Conservation (phyloP, 345 rosid genomes). For the Brassica incana region DNA sequence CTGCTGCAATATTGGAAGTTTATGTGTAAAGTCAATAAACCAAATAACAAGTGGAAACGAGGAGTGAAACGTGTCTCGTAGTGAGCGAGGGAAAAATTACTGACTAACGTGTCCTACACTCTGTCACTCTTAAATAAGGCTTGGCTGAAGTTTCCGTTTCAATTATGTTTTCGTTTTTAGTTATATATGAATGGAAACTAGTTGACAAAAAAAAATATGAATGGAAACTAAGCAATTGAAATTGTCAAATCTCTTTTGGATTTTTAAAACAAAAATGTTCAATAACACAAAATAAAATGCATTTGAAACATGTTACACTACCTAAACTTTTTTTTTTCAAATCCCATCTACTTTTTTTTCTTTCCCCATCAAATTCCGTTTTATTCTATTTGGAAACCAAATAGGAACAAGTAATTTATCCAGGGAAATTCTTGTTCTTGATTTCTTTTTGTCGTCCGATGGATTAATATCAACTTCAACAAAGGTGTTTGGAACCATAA, state of each 20-base stretch:
- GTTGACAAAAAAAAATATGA: not conserved
- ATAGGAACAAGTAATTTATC: not conserved
- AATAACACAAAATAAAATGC: not conserved
- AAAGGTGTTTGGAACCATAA: too few species aligned
- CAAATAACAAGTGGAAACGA: slow-evolving; percentile 1
- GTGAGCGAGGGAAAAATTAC: not conserved
- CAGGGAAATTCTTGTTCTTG: not conserved
- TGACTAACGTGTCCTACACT: not conserved
- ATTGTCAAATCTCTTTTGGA: not conserved
- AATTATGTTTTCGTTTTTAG: not conserved
- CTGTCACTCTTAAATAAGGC: not conserved
- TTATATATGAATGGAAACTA: not conserved
- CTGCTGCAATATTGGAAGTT: not conserved
- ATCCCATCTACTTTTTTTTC: not conserved
- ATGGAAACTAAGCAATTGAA: not conserved
- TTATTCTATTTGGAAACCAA: not conserved
- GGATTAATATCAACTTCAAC: too few species aligned
- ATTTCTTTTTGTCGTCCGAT: not conserved
- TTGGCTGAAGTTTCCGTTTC: not conserved
- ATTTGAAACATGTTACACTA: not conserved
- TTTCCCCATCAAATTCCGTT: not conserved
- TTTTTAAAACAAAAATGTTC: not conserved
- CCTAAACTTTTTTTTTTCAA: not conserved
- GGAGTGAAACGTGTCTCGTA: not conserved
- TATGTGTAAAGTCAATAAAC: not conserved